These are phyloP conservation scores for Trichoderma gracile DNA, from an alignment of 2,329 filamentous ascomycete species.

Conservation along the genomic window DNA sequence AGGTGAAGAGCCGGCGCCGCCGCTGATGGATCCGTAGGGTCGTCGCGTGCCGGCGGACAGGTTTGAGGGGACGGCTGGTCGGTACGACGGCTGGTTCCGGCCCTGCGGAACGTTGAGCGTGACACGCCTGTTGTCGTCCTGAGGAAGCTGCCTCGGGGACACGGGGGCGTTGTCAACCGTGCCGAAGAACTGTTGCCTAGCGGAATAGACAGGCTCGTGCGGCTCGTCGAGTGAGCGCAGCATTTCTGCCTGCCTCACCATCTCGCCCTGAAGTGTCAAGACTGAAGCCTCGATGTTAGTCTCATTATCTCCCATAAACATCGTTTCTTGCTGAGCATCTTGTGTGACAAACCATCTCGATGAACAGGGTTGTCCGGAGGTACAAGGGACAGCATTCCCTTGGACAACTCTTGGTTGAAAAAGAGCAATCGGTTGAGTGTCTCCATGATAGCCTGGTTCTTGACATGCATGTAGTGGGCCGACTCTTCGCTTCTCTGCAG, in stretches of 20 bases:
- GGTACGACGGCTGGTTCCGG: constrained; percentile 65
- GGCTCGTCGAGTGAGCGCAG: constrained; percentile 61
- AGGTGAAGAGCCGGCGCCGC: constrained; percentile 71
- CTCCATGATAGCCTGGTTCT: constrained; percentile 80
- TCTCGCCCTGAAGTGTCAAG: constrained; percentile 57
- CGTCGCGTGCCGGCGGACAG: constrained; percentile 73
- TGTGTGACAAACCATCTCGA: constrained; percentile 68
- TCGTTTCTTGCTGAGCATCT: not conserved
- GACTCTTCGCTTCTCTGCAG: constrained; percentile 82
- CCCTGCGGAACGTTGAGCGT: constrained; percentile 62
- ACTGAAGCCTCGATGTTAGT: constrained; percentile 43
- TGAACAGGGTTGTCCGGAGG: constrained; percentile 76
- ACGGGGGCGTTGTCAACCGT: constrained; percentile 74
- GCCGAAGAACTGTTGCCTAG: constrained; percentile 66
- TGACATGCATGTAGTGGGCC: constrained; percentile 74
- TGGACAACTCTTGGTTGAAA: constrained; percentile 83
- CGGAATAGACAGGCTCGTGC: constrained; percentile 68
- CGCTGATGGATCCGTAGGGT: constrained; percentile 83
- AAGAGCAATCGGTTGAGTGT: constrained; percentile 69
- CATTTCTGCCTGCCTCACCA: constrained; percentile 61
- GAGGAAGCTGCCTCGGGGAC: constrained; percentile 82
- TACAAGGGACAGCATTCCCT: constrained; percentile 70
- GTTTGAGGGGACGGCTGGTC: constrained; percentile 78
- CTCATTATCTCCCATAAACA: not conserved
- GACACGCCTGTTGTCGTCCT: constrained; percentile 79